These are phyloP conservation scores for Pythium aristosporum DNA, from an alignment of 352 stramenopile genomes.

Conservation along the genomic window DNA sequence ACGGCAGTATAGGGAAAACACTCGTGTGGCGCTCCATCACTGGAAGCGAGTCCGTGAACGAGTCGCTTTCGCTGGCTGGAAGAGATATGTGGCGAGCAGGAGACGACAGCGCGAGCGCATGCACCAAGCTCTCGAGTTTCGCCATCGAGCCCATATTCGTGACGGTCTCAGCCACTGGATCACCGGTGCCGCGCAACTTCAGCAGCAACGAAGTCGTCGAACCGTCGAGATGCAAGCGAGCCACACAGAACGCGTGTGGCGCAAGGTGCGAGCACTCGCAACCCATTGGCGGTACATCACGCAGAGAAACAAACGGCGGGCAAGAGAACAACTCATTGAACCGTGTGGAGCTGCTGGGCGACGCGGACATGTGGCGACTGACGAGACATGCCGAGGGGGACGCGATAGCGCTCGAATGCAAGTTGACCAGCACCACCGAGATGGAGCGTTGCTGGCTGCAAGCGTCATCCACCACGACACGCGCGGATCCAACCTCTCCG, in stretches of 20 bases:
- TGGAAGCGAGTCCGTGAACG: slow-evolving; percentile 50
- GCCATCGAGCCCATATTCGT: slow-evolving; percentile 41
- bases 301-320: slow-evolving; percentile 12
- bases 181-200: slow-evolving; percentile 36
- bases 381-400: not conserved
- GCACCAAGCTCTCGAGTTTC: slow-evolving; percentile 51
- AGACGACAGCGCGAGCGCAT: slow-evolving; percentile 39
- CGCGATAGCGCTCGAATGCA: not conserved
- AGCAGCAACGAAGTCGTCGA: slow-evolving; percentile 34
- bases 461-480: not conserved
- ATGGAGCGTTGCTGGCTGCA: not conserved
- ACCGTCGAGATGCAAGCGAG: slow-evolving; percentile 19
- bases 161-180: slow-evolving; percentile 52
- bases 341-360: not conserved
- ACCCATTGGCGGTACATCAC: slow-evolving; percentile 29
- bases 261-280: slow-evolving; percentile 23
- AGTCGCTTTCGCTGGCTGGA: slow-evolving; percentile 35
- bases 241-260: slow-evolving; percentile 26
- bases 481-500: slow-evolving; percentile 19
- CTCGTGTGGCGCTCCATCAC: slow-evolving; percentile 38
- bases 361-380: not conserved
- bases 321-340: not conserved
- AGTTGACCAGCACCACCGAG: not conserved
- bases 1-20: slow-evolving; percentile 29
- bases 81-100: slow-evolving; percentile 34